These are phyloP conservation scores for Uronychia setigera DNA, from an alignment of 73 alveolate genomes.

Conservation along the genomic window DNA sequence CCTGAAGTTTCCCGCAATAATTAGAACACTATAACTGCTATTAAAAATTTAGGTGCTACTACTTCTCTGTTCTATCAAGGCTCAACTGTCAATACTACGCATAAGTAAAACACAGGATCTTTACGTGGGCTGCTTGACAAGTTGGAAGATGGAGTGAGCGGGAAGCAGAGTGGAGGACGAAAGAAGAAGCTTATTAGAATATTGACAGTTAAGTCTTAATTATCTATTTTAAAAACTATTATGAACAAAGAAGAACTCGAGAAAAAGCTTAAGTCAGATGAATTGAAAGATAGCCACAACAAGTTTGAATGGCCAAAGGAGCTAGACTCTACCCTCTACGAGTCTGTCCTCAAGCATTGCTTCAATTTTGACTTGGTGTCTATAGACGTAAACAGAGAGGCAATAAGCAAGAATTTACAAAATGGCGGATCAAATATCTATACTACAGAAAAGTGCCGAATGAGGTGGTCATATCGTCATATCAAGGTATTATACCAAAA, in stretches of 20 bases:
- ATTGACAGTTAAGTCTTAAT: neutral
- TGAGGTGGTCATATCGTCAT: slow-evolving; percentile 64
- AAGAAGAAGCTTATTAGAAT: neutral
- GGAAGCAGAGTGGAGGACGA: neutral
- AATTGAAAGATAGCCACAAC: slow-evolving; percentile 28
- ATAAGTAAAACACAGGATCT: neutral
- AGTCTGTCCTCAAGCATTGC: slow-evolving; percentile 45
- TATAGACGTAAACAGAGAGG: slow-evolving; percentile 52
- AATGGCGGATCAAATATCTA: slow-evolving; percentile 51
- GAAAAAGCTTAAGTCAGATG: slow-evolving; percentile 2
- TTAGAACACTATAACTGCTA: too few species aligned
- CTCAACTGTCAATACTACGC: too few species aligned
- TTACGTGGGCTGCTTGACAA: neutral
- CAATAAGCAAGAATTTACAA: slow-evolving; percentile 10
- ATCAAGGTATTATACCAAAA: slow-evolving; percentile 23
- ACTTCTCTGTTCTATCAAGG: neutral
- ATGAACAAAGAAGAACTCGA: neutral
- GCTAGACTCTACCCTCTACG: slow-evolving; percentile 36
- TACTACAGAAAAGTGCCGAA: slow-evolving; percentile 63
- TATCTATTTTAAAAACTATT: neutral
- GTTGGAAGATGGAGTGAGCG: neutral
- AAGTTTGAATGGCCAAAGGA: slow-evolving; percentile 48
- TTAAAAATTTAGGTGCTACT: neutral
- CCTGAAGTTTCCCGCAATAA: too few species aligned
- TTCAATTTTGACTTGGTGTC: slow-evolving; percentile 66